Evolutionary conservation across 768 basidiomycete genomes (phyloP), one percentile per base, ranked within the genome.

Genomic region (Auricularia cornea): DNA sequence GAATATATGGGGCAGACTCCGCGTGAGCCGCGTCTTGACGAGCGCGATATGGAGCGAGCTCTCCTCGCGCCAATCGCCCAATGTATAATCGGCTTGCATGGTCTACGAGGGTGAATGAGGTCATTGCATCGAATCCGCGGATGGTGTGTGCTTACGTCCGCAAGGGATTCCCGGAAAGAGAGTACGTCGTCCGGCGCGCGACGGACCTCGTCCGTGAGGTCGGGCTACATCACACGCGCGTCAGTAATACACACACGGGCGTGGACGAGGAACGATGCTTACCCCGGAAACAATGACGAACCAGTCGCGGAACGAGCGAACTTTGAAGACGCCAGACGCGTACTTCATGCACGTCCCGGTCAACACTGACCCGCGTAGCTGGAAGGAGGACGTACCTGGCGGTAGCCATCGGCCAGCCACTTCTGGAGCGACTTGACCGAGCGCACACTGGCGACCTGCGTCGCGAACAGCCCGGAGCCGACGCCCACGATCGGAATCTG

Each of bases 241-340:
- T 40, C 8, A 40, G 38, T n/a, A n/a, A n/a, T n/a, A n/a, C n/a
- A n/a, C n/a, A 40, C 6, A 10, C 6, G 51, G 26, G 8, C 6
- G 51, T 52, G 26, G 20, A 52, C 8, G 10, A 52, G 12, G 28
- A 16, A 30, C 54, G 54, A 16, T 29, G 28, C 54, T 20, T 31
- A 31, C 54, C 3, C 70, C 71, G n/a, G 68, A 69, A 0, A 78
- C 57, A n/a, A 84, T 54, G 33, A 83, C 74, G 0, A 70, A 61
- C 83, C 82, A 83, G n/a, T 69, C 68, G 11, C 78, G 73, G 51
- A 80, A 68, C 51, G 72, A 72, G 0, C 82, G 70, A 3, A 84
- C 71, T 68, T 78, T 80, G 71, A 82, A 84, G 5, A 72, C 62
- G 1, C 63, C 62, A 8, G 60, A 64, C 29, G 70, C 70, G 64